Conservation (phyloP, 2,329 filamentous ascomycete genomes). For the Dothiorella sarmentorum region DNA sequence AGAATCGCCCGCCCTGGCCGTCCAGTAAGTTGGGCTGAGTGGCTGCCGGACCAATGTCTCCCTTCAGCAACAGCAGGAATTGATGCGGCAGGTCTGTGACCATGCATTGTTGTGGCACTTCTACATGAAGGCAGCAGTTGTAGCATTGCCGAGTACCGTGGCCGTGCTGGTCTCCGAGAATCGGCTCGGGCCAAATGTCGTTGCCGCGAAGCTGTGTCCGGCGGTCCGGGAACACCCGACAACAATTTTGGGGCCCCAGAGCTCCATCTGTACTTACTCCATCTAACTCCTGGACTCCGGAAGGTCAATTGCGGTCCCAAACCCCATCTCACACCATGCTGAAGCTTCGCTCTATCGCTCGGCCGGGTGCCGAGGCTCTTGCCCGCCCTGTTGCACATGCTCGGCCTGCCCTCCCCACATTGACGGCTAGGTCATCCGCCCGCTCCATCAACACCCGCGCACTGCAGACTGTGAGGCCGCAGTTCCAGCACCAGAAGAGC, state of each 20-base stretch:
- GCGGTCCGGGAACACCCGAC: slow-evolving; percentile 5
- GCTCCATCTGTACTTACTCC: background rate
- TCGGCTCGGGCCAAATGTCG: background rate
- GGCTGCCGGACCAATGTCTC: slow-evolving; percentile 40
- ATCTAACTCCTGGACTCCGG: background rate
- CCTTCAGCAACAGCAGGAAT: slow-evolving; percentile 34
- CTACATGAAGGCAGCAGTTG: no score
- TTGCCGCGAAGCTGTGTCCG: slow-evolving; percentile 7
- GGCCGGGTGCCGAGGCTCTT: slow-evolving; percentile 35
- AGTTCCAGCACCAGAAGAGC: background rate
- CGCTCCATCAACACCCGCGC: slow-evolving; percentile 13
- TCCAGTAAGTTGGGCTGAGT: slow-evolving; percentile 38
- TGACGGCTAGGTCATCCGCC: slow-evolving; percentile 13
- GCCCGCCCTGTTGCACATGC: slow-evolving; percentile 36
- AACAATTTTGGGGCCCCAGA: slow-evolving; percentile 5
- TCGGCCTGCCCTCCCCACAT: slow-evolving; percentile 25
- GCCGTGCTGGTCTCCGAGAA: background rate
- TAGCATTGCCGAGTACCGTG: background rate
- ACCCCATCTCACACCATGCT: slow-evolving; percentile 24
- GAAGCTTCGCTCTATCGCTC: slow-evolving; percentile 32
- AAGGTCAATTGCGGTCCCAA: slow-evolving; percentile 10
- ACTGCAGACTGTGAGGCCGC: slow-evolving; percentile 1
- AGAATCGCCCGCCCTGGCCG: slow-evolving; percentile 38
- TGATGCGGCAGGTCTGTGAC: background rate
- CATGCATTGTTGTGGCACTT: background rate